phyloP scores from a whole-genome alignment of 129 eudicot genomes.

The Tanacetum coccineum region DNA sequence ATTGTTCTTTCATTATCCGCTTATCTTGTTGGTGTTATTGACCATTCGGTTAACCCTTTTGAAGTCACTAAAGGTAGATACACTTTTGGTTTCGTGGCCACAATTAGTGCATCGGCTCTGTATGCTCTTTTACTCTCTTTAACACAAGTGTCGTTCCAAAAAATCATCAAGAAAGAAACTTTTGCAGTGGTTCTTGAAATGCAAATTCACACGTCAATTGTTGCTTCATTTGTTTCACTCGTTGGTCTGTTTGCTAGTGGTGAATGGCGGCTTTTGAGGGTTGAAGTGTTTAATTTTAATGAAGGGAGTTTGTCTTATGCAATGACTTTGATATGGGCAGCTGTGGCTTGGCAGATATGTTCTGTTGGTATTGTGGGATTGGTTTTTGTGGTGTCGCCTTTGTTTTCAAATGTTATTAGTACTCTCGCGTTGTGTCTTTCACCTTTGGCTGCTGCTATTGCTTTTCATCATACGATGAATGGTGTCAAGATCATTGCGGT shows the following conservation, averaged over 20 bases:
- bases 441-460: conserved; percentile 54
- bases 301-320: conserved; percentile 51
- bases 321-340: conserved; percentile 38
- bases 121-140: conserved; percentile 67
- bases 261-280: conserved; percentile 51
- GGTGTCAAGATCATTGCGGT: conserved; percentile 60
- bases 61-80: conserved; percentile 37
- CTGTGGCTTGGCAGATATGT: too few relatives aligned
- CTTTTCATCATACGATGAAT: conserved; percentile 47
- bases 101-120: conserved; percentile 62
- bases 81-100: conserved; percentile 42
- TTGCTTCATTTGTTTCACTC: conserved; percentile 53
- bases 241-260: conserved; percentile 82
- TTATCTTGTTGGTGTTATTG: conserved; percentile 57
- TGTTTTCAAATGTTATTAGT: conserved; percentile 69
- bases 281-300: conserved; percentile 44
- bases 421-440: conserved; percentile 62
- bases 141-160: conserved; percentile 64
- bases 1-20: conserved; percentile 67
- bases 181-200: conserved; percentile 66
- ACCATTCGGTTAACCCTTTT: conserved; percentile 31
- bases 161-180: conserved; percentile 53
- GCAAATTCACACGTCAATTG: conserved; percentile 58
- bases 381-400: conserved; percentile 59
- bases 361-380: conserved; percentile 44